A percentile compares a stretch with the other conserved stretches of the same genome.
phyloP scores from a whole-genome alignment of 1,284 basidiomycete genomes.

The Papiliotrema fonsecae region DNA sequence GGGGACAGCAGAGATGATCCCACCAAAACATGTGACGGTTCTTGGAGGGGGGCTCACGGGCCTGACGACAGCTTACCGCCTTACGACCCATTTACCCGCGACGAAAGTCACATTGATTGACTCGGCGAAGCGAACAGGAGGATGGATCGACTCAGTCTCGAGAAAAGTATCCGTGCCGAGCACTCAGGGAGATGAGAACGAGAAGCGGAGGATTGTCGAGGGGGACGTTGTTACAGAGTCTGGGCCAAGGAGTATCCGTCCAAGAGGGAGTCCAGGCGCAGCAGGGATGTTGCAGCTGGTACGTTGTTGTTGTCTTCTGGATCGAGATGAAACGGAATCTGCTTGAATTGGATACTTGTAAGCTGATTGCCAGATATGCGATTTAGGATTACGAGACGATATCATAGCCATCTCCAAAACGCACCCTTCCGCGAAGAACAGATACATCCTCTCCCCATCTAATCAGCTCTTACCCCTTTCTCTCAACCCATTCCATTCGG shows the following conservation, averaged over 20 bases:
- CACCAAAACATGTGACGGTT: conserved; percentile 34
- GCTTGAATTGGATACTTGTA: neutral
- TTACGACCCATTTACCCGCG: conserved; percentile 13
- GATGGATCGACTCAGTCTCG: conserved; percentile 76
- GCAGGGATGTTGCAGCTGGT: conserved; percentile 68
- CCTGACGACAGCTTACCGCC: conserved; percentile 41
- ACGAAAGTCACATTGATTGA: conserved; percentile 65
- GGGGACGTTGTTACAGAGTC: conserved; percentile 64
- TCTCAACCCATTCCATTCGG: conserved; percentile 1
- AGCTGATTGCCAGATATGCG: conserved; percentile 13
- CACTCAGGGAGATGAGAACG: too few species aligned
- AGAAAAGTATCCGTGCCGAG: too few species aligned
- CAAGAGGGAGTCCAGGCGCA: conserved; percentile 58
- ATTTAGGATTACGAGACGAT: conserved; percentile 16
- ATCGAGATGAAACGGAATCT: neutral
- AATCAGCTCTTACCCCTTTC: conserved; percentile 4
- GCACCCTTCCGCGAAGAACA: conserved; percentile 42
- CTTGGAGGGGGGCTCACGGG: conserved; percentile 45
- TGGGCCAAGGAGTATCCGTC: conserved; percentile 76
- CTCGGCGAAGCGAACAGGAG: conserved; percentile 62
- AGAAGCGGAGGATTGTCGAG: conserved; percentile 11
- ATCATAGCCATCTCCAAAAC: conserved; percentile 36
- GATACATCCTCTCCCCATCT: conserved; percentile 32
- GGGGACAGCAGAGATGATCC: conserved; percentile 4
- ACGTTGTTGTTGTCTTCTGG: conserved; percentile 40